Conservation (phyloP, 2,329 filamentous ascomycete genomes). For the Monilinia aucupariae region DNA sequence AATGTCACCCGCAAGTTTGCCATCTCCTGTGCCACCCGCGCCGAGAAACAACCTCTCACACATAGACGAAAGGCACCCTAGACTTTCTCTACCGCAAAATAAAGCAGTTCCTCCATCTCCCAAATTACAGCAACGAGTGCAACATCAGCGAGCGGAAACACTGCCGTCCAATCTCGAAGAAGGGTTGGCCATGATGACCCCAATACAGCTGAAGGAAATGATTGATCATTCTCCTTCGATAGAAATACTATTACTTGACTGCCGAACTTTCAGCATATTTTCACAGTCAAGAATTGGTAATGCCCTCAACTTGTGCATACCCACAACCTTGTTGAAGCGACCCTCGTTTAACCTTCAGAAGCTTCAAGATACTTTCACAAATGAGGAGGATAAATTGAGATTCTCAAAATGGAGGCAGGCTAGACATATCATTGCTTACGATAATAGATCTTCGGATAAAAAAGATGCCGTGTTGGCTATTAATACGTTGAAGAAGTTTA, state of each 20-base stretch:
- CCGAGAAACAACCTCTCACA: constrained; percentile 29
- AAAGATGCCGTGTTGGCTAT: constrained; percentile 76
- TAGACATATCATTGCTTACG: constrained; percentile 80
- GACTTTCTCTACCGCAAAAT: constrained; percentile 49
- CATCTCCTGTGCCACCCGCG: constrained; percentile 28
- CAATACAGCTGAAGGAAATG: constrained; percentile 51
- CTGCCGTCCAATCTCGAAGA: constrained; percentile 47
- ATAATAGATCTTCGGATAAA: constrained; percentile 67
- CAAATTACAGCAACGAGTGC: constrained; percentile 23
- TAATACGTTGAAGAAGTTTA: constrained; percentile 92
- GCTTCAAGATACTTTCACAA: constrained; percentile 78
- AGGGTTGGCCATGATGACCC: constrained; percentile 48
- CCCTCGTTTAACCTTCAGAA: constrained; percentile 87
- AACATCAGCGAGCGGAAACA: constrained; percentile 44
- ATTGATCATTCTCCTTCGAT: constrained; percentile 41
- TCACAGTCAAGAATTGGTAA: constrained; percentile 66
- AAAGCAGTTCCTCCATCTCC: constrained; percentile 41
- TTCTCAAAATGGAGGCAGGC: constrained; percentile 74
- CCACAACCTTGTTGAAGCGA: constrained; percentile 86
- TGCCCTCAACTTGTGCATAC: constrained; percentile 91
- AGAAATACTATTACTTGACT: constrained; percentile 65
- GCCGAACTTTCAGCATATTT: constrained; percentile 82
- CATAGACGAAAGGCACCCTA: constrained; percentile 48
- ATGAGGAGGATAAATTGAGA: constrained; percentile 59
- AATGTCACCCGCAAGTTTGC: constrained; percentile 43